Base-by-base conservation (phyloP, 495 filamentous ascomycete species). In the Hypoxylon rickii region DNA sequence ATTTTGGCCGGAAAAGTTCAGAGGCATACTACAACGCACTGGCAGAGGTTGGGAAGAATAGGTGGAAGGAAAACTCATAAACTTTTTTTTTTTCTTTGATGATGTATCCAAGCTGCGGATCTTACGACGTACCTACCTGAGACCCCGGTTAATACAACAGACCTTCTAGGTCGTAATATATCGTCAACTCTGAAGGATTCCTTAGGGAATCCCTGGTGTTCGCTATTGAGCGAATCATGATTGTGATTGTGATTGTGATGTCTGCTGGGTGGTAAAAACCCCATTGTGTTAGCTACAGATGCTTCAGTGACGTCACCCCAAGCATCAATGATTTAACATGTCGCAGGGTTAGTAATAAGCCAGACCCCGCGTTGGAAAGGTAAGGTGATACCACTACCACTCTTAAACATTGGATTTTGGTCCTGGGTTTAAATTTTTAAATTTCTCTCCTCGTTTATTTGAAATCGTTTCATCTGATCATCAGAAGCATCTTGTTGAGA, bases 51-150 rank as follows among this genome's bases (percentile, higher is more conserved):
- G 24, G 10, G 24, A 24, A 1, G 41, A 5, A 17, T n/a, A 19
- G 39, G 45, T 10, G 37, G 46, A 10, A 13, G 50, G 42, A 58
- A 60, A 56, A 43, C 8, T 34, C 29, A 59, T 48, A 63, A 58
- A 66, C 39, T 56, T n/a, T 63, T 63, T 61, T 32, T 61, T 36
- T 56, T n/a, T 63, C 58, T 61, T 32, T 61, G 66, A 24, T 64
- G 66, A 49, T 66, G 62, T 66, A 64, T 56, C 45, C 51, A 46
- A 52, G 38, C 32, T 44, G 41, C 33, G 32, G 39, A 56, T 57
- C 51, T 48, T 44, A 17, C 17, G 17, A 18, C 29, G 33, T 55
- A 32, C 24, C 29, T 16, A 18, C 20, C 31, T 55, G 24, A 19
- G 18, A 41, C 4, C 26, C 33, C 15, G 49, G 52, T 60, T 18